A percentile compares a stretch with the other conserved stretches of the same genome.
Conservation (phyloP, 306 rosid genomes). For the Lagenaria siceraria region DNA sequence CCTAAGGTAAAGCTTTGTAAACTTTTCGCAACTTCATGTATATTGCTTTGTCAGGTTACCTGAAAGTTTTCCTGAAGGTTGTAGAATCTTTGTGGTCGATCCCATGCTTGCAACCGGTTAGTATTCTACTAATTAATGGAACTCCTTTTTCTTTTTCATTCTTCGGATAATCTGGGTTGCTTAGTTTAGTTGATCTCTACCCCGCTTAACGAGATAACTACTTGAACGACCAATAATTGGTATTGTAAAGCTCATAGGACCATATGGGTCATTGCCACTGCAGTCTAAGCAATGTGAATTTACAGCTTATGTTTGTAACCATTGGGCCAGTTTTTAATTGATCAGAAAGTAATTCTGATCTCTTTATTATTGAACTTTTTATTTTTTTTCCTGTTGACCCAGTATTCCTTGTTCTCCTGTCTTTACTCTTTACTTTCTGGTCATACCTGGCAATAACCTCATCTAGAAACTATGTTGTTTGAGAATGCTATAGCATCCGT, state of each 20-base stretch:
- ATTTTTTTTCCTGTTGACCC: not conserved
- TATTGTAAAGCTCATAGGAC: not conserved
- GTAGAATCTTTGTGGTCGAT: conserved; percentile 72
- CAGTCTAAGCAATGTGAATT: not conserved
- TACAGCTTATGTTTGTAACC: not conserved
- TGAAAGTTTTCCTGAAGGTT: conserved; percentile 53
- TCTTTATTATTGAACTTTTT: not conserved
- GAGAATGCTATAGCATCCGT: not conserved
- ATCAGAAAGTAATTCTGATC: not conserved
- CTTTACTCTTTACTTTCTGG: not conserved
- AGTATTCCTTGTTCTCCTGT: not conserved
- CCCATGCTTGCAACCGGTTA: conserved; percentile 95
- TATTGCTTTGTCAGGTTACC: conserved; percentile 52
- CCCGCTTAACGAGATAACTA: not conserved
- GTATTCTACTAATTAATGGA: conserved; percentile 9
- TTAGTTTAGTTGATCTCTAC: not conserved
- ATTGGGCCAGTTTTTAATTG: not conserved
- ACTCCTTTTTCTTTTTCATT: not conserved
- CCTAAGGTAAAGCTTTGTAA: not conserved
- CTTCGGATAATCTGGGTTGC: not conserved
- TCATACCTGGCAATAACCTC: not conserved
- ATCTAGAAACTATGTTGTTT: not conserved
- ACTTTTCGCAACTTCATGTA: not conserved
- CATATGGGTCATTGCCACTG: not conserved
- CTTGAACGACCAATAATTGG: not conserved